phyloP scores from a whole-genome alignment of 2,329 filamentous ascomycete genomes.

The Fusarium sp. region DNA sequence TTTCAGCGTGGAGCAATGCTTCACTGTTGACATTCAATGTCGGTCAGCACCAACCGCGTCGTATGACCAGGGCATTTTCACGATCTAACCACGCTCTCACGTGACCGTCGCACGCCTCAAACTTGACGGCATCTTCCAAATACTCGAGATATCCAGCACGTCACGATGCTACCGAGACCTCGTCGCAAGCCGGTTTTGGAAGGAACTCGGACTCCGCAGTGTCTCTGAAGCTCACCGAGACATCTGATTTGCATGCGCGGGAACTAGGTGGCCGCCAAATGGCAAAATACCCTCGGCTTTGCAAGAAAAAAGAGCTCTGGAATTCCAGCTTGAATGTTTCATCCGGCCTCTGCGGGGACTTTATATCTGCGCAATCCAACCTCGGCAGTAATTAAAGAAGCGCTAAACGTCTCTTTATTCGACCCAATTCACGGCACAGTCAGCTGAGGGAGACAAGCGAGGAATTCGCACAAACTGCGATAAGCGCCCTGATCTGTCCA shows the following conservation, averaged over 20 bases:
- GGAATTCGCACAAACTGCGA: slow-evolving; percentile 4
- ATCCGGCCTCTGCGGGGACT: slow-evolving; percentile 4
- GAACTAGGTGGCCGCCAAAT: background rate
- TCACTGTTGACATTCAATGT: slow-evolving; percentile 10
- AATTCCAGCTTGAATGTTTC: slow-evolving; percentile 24
- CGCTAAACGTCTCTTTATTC: background rate
- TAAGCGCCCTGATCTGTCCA: slow-evolving; percentile 15
- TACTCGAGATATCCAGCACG: slow-evolving; percentile 4
- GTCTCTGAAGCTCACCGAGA: slow-evolving; percentile 23
- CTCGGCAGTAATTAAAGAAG: background rate
- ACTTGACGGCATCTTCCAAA: slow-evolving; percentile 17
- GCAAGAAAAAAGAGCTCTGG: slow-evolving; percentile 17
- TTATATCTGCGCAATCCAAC: background rate
- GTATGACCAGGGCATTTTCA: background rate
- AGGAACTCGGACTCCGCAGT: background rate
- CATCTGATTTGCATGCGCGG: slow-evolving; percentile 11
- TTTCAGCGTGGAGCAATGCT: background rate
- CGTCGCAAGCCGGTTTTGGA: slow-evolving; percentile 22
- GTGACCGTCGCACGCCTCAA: slow-evolving; percentile 20
- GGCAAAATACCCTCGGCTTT: slow-evolving; percentile 11
- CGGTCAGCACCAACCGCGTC: slow-evolving; percentile 17
- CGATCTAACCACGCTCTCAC: slow-evolving; percentile 35
- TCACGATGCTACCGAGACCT: slow-evolving; percentile 14
- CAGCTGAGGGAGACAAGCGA: background rate
- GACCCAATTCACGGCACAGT: background rate